Evolutionary conservation across 2,329 filamentous ascomycete species (phyloP).

Genomic region (Anthostomella pinea): DNA sequence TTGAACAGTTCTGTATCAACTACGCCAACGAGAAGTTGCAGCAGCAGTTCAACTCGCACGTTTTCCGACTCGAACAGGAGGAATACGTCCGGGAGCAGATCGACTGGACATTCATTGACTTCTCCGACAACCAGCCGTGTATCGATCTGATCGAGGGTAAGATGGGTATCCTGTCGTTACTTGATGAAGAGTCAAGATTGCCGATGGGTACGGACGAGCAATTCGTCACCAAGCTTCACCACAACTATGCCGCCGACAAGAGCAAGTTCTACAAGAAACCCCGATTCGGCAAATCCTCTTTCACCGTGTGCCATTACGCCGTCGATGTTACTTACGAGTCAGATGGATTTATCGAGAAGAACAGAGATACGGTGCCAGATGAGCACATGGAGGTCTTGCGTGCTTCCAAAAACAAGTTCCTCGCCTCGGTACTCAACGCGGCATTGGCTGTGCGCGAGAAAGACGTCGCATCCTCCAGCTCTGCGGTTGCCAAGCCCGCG

Average conservation of each 20-base stretch:
- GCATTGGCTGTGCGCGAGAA: constrained; percentile 88
- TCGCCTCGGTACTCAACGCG: constrained; percentile 79
- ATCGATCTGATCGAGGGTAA: constrained; percentile 98
- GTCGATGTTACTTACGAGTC: constrained; percentile 98
- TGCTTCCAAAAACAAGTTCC: constrained; percentile 79
- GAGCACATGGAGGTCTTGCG: constrained; percentile 94
- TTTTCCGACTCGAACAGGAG: constrained; percentile 98
- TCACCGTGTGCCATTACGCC: constrained; percentile 98
- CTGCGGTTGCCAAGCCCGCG: constrained; percentile 73
- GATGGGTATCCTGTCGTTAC: constrained; percentile 83
- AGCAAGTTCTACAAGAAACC: constrained; percentile 99
- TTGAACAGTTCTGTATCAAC: constrained; percentile 99
- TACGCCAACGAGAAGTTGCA: constrained; percentile 99
- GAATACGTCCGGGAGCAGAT: constrained; percentile 96
- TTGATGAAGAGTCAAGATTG: constrained; percentile 94
- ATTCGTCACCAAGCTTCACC: constrained; percentile 93
- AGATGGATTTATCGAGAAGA: constrained; percentile 99
- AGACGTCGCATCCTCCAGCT: constrained; percentile 64
- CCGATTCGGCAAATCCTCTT: constrained; percentile 92
- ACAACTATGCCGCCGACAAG: constrained; percentile 87
- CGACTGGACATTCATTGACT: constrained; percentile 99
- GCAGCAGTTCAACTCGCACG: constrained; percentile 98
- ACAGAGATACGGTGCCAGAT: constrained; percentile 95
- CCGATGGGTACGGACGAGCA: constrained; percentile 98
- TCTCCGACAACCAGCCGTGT: constrained; percentile 98